Percentiles rank a stretch among this genome's conserved stretches.
Conservation (phyloP, 139 green algal species). For the Pycnococcus provasolii region DNA sequence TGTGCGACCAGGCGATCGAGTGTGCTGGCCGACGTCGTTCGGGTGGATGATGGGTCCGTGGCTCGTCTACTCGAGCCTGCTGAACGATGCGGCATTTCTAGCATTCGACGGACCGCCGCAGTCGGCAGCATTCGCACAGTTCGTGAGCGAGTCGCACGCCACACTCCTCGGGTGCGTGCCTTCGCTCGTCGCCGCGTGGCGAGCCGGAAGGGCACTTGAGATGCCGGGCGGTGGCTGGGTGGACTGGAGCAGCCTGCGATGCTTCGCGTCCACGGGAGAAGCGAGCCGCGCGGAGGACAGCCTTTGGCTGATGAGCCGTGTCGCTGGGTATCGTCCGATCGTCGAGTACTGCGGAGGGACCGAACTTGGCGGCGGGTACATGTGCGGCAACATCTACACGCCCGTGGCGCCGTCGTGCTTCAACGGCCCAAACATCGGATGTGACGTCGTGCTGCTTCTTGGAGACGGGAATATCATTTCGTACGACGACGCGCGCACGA, state of each 20-base stretch:
- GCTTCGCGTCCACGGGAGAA: constrained; percentile 63
- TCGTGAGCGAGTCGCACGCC: constrained; percentile 55
- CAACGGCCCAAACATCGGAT: constrained; percentile 54
- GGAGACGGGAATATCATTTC: not conserved
- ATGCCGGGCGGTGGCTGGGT: not conserved
- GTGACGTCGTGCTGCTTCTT: constrained; percentile 37
- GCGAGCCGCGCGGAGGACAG: constrained; percentile 58
- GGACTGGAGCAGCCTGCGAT: constrained; percentile 36
- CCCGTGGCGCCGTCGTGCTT: constrained; percentile 62
- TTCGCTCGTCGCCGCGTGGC: constrained; percentile 51
- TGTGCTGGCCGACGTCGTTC: constrained; percentile 82
- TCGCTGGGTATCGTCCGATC: constrained; percentile 57
- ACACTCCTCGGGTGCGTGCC: constrained; percentile 77
- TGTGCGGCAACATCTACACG: constrained; percentile 51
- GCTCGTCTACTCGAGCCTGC: constrained; percentile 69
- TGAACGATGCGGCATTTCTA: constrained; percentile 71
- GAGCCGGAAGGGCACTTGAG: constrained; percentile 8
- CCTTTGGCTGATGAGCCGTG: constrained; percentile 53
- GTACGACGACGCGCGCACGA: not conserved
- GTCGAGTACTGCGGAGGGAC: constrained; percentile 90
- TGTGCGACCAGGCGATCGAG: constrained; percentile 47
- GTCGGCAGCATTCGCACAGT: constrained; percentile 50
- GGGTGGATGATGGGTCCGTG: constrained; percentile 96
- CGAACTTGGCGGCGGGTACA: constrained; percentile 76
- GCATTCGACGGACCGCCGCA: constrained; percentile 50